phyloP scores from a whole-genome alignment of 805 yeast species.

The Zygosaccharomyces gambellarensis region DNA sequence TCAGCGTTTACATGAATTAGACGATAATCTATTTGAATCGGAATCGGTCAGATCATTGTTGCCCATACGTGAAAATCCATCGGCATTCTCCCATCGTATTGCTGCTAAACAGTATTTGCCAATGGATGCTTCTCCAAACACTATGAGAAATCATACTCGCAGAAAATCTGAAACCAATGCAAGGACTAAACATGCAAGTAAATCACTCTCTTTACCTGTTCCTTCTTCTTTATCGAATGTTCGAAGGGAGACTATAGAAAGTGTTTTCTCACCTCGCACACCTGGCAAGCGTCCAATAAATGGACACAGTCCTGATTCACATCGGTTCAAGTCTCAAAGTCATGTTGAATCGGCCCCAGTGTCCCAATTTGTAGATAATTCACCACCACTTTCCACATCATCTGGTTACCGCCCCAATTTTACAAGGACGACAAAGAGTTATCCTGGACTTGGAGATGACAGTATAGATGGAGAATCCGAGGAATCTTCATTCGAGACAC shows the following conservation, averaged over 20 bases:
- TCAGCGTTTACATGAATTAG: slow-evolving; percentile 11
- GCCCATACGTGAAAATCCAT: slow-evolving; percentile 21
- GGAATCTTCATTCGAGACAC: background rate
- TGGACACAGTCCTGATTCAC: background rate
- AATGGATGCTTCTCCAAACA: slow-evolving; percentile 13
- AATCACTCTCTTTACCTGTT: slow-evolving; percentile 21
- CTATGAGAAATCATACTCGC: slow-evolving; percentile 13
- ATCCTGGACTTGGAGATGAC: background rate
- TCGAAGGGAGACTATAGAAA: slow-evolving; percentile 6
- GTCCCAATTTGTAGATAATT: background rate
- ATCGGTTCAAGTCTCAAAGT: background rate
- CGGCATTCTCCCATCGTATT: slow-evolving; percentile 7
- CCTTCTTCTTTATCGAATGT: slow-evolving; percentile 21
- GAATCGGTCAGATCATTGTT: slow-evolving; percentile 21
- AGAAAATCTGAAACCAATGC: slow-evolving; percentile 26
- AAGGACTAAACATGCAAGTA: slow-evolving; percentile 15
- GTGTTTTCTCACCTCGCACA: slow-evolving; percentile 1
- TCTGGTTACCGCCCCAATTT: background rate
- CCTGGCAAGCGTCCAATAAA: background rate
- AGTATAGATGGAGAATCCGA: background rate
- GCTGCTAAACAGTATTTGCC: slow-evolving; percentile 11
- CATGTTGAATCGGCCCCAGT: background rate
- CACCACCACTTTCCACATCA: background rate
- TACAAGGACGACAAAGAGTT: background rate
- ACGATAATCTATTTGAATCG: slow-evolving; percentile 26